Conservation (phyloP, 2,329 filamentous ascomycete species). For the Penicillium sp. region DNA sequence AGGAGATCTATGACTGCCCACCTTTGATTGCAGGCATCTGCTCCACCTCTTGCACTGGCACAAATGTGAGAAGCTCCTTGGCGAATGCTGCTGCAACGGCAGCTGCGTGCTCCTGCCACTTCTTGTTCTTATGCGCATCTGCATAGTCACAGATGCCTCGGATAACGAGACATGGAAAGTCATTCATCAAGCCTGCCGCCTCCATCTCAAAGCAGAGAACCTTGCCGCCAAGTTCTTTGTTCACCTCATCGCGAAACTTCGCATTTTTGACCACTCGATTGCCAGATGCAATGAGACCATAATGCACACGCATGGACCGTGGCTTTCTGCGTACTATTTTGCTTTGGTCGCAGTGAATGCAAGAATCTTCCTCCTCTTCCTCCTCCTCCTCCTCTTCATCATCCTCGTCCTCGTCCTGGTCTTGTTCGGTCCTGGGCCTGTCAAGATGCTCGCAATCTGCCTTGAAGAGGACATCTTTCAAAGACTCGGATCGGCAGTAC, state of each 20-base stretch:
- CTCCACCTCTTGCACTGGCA: too few relatives aligned
- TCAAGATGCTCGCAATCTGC: neutral
- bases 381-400: too few relatives aligned
- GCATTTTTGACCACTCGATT: slow-evolving; percentile 9
- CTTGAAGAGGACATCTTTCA: neutral
- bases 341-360: neutral
- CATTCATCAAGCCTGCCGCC: neutral
- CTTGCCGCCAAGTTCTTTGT: neutral
- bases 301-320: neutral
- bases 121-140: neutral
- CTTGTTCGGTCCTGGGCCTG: too few relatives aligned
- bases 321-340: neutral
- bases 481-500: neutral
- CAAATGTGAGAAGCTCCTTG: too few relatives aligned
- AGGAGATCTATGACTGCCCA: too few relatives aligned
- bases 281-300: slow-evolving; percentile 7
- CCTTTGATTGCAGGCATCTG: too few relatives aligned
- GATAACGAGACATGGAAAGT: slow-evolving; percentile 1
- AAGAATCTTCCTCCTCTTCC: too few relatives aligned
- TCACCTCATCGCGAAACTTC: neutral
- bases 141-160: slow-evolving; percentile 5
- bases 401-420: too few relatives aligned
- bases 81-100: too few relatives aligned
- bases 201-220: neutral
- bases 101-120: slow-evolving; percentile 3